A percentile compares a stretch with the other conserved stretches of the same genome.
These are phyloP conservation scores for Ustulina deusta DNA, from an alignment of 2,329 filamentous ascomycete genomes.

Conservation along the genomic window DNA sequence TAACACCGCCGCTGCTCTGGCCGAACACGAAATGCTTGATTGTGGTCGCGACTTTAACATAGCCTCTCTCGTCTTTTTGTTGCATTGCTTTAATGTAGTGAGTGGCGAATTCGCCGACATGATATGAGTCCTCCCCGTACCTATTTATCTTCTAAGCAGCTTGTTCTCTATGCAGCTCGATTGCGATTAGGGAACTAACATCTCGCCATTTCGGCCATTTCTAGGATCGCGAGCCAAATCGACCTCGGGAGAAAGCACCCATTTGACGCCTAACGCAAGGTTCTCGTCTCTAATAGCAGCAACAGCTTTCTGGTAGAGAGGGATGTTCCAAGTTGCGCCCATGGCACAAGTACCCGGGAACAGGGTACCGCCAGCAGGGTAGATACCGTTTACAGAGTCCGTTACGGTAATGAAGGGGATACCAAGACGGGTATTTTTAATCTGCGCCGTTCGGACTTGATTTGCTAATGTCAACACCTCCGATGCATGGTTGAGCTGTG, in stretches of 20 bases:
- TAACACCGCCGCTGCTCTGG: constrained; percentile 51
- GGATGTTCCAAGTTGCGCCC: too few relatives aligned
- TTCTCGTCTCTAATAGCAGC: constrained; percentile 1
- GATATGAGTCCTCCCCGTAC: constrained; percentile 39
- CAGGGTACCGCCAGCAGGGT: too few relatives aligned
- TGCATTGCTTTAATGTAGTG: constrained; percentile 54
- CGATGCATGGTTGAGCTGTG: too few relatives aligned
- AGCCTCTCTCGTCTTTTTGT: constrained; percentile 50
- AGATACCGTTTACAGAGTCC: too few relatives aligned
- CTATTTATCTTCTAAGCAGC: background rate
- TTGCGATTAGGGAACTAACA: background rate
- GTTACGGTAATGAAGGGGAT: too few relatives aligned
- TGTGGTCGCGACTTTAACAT: constrained; percentile 52
- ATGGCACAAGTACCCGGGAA: too few relatives aligned
- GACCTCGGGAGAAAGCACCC: constrained; percentile 3
- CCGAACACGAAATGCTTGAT: constrained; percentile 55
- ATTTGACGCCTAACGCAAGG: constrained; percentile 10
- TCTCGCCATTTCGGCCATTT: constrained; percentile 7
- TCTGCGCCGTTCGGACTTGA: too few relatives aligned
- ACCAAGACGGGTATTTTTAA: too few relatives aligned
- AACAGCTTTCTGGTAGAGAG: too few relatives aligned
- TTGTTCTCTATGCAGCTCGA: background rate
- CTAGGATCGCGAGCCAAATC: constrained; percentile 6
- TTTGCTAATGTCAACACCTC: too few relatives aligned
- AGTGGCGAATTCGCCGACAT: constrained; percentile 50